These are phyloP conservation scores for Aspergillus caelatus DNA, from an alignment of 2,329 filamentous ascomycete genomes.

Conservation along the genomic window DNA sequence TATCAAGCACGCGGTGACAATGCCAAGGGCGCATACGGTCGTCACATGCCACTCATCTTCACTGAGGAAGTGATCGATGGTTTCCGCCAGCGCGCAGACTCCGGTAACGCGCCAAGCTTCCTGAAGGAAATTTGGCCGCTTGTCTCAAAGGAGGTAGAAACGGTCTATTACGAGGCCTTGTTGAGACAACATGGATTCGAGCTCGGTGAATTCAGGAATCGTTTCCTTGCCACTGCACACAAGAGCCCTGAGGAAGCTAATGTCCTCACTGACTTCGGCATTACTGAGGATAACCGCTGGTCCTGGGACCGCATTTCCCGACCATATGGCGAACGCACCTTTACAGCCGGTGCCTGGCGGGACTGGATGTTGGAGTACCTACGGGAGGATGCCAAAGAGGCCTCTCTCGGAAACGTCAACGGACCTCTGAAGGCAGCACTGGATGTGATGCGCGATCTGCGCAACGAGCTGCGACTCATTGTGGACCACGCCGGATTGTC, in stretches of 20 bases:
- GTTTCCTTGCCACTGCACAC: background rate
- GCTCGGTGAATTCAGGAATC: background rate
- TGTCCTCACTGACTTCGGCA: background rate
- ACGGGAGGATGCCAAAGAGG: slow-evolving; percentile 8
- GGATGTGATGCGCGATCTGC: background rate
- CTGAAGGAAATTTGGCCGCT: background rate
- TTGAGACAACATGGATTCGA: background rate
- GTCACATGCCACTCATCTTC: background rate
- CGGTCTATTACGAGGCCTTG: background rate
- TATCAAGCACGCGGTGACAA: slow-evolving; percentile 1
- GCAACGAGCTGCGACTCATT: slow-evolving; percentile 4
- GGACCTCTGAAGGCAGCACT: background rate
- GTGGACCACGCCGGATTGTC: background rate
- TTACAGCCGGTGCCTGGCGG: slow-evolving; percentile 6
- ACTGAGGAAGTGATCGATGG: background rate
- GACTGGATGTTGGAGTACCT: slow-evolving; percentile 6
- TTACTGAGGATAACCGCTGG: background rate
- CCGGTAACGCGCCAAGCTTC: background rate
- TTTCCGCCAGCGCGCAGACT: background rate
- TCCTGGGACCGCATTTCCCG: background rate
- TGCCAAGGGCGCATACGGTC: background rate
- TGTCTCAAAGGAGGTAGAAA: background rate
- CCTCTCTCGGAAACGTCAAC: background rate
- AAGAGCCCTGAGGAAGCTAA: background rate
- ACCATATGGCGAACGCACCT: background rate